A percentile compares a stretch with the other conserved stretches of the same genome.
phyloP scores from a whole-genome alignment of 805 yeast species.

The Ascoidea asiatica region DNA sequence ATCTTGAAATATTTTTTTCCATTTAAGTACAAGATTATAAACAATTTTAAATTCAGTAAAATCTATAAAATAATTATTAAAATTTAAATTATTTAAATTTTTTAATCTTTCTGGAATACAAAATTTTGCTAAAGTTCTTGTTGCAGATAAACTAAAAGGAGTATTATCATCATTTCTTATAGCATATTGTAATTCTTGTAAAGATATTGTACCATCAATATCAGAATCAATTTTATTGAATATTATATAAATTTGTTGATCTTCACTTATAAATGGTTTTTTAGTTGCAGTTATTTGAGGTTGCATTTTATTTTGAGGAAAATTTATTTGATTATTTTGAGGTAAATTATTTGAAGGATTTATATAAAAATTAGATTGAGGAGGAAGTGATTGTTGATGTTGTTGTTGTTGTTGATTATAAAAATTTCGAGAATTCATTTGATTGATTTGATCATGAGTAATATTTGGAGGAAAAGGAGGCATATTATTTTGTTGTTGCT shows the following conservation, averaged over 20 bases:
- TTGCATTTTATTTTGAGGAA: neutral
- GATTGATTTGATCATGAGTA: neutral
- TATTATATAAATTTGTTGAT: neutral
- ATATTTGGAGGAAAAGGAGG: neutral
- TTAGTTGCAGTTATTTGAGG: neutral
- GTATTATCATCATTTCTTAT: neutral
- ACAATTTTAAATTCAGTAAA: neutral
- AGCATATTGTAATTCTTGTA: neutral
- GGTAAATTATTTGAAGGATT: neutral
- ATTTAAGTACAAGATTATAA: constrained; percentile 1
- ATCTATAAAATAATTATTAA: neutral
- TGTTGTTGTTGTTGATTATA: neutral
- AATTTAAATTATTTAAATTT: neutral
- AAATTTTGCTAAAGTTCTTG: neutral
- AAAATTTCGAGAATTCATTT: neutral
- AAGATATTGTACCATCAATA: neutral
- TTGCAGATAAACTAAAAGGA: neutral
- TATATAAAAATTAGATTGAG: neutral
- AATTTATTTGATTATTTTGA: neutral
- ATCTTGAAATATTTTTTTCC: constrained; percentile 11
- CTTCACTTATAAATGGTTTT: neutral
- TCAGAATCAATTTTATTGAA: neutral
- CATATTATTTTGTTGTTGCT: neutral
- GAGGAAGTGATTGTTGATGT: neutral
- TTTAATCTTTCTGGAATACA: neutral